phyloP scores from a whole-genome alignment of 345 rosid genomes.

The Brassica napus region Da-Ae NC_063442.1:285001-285500 shows the following conservation, averaged over 20 bases:
- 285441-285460: too few relatives aligned
- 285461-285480: too few relatives aligned
- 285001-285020: not conserved
- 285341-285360: not conserved
- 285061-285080: constrained; percentile 54
- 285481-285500: too few relatives aligned
- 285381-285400: not conserved
- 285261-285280: not conserved
- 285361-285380: not conserved
- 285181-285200: not conserved
- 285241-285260: not conserved
- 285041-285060: not conserved
- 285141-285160: too few relatives aligned
- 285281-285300: not conserved
- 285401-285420: too few relatives aligned
- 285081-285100: not conserved
- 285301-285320: not conserved
- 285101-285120: not conserved
- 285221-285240: not conserved
- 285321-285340: not conserved
- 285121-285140: too few relatives aligned
- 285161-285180: not conserved
- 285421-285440: too few relatives aligned
- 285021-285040: not conserved
- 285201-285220: not conserved